phyloP scores from a whole-genome alignment of 176 grass and related monocot genomes.

The Olyra latifolia region DNA sequence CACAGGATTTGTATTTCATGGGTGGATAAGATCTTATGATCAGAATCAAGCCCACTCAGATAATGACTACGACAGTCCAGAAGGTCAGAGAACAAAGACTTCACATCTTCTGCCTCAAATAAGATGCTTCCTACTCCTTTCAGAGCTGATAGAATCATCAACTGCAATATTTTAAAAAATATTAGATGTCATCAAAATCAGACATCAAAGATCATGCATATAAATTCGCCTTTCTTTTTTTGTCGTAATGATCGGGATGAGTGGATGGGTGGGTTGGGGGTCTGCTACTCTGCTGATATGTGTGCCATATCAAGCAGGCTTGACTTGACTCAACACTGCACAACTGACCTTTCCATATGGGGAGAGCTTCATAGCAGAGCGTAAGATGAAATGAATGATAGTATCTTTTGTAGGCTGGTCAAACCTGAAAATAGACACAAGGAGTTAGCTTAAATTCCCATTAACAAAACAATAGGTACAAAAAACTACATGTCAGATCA shows the following conservation, averaged over 20 bases:
- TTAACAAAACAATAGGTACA: neutral
- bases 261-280: neutral
- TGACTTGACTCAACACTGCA: slow-evolving; percentile 20
- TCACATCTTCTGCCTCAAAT: slow-evolving; percentile 62
- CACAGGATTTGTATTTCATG: slow-evolving; percentile 74
- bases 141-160: slow-evolving; percentile 69
- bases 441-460: slow-evolving; percentile 4
- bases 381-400: slow-evolving; percentile 68
- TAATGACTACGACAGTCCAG: slow-evolving; percentile 44
- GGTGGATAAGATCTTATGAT: slow-evolving; percentile 42
- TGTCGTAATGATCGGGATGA: neutral
- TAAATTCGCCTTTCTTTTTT: slow-evolving; percentile 13
- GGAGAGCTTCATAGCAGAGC: slow-evolving; percentile 60
- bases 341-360: slow-evolving; percentile 82
- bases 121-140: slow-evolving; percentile 85
- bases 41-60: slow-evolving; percentile 34
- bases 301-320: slow-evolving; percentile 3
- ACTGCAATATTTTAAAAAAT: slow-evolving; percentile 44
- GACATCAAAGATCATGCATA: neutral
- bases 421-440: slow-evolving; percentile 63
- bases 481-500: slow-evolving; percentile 4
- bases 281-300: neutral
- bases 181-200: neutral
- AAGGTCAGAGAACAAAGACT: slow-evolving; percentile 61
- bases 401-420: slow-evolving; percentile 57